Evolutionary conservation across 2,329 filamentous ascomycete species (phyloP).

Genomic region (Tympanopsis confertula): DNA sequence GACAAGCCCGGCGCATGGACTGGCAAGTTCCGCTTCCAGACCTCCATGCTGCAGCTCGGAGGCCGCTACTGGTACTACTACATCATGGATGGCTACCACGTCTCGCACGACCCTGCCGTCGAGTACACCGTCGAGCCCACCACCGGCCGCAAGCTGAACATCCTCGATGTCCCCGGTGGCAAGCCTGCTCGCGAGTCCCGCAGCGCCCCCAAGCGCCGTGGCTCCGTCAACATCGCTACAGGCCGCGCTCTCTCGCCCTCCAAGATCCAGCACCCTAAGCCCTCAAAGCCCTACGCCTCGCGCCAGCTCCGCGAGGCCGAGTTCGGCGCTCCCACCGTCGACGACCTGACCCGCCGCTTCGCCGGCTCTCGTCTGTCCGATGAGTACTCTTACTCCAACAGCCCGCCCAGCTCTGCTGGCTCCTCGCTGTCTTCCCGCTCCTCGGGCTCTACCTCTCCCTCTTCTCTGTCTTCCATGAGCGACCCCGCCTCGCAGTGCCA

Average conservation of each 20-base stretch:
- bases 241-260: slow-evolving; percentile 79
- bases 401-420: slow-evolving; percentile 39
- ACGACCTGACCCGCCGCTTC: slow-evolving; percentile 71
- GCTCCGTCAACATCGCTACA: slow-evolving; percentile 62
- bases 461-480: slow-evolving; percentile 64
- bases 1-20: slow-evolving; percentile 87
- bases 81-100: slow-evolving; percentile 98
- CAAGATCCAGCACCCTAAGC: slow-evolving; percentile 84
- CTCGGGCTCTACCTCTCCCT: slow-evolving; percentile 58
- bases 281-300: slow-evolving; percentile 76
- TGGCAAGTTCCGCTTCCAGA: slow-evolving; percentile 92
- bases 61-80: slow-evolving; percentile 99
- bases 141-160: slow-evolving; percentile 92
- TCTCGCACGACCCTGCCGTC: slow-evolving; percentile 88
- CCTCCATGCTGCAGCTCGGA: slow-evolving; percentile 72
- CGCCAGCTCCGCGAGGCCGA: slow-evolving; percentile 59
- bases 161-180: slow-evolving; percentile 76
- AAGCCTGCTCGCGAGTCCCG: slow-evolving; percentile 18
- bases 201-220: not conserved
- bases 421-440: slow-evolving; percentile 63
- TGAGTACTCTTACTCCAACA: slow-evolving; percentile 32
- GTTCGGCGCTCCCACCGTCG: slow-evolving; percentile 58
- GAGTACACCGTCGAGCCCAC: slow-evolving; percentile 86
- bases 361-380: slow-evolving; percentile 46
- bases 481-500: slow-evolving; percentile 69